These are phyloP conservation scores for Lipomyces sp. DNA, from an alignment of 805 yeast genomes.

Conservation along the genomic window DNA sequence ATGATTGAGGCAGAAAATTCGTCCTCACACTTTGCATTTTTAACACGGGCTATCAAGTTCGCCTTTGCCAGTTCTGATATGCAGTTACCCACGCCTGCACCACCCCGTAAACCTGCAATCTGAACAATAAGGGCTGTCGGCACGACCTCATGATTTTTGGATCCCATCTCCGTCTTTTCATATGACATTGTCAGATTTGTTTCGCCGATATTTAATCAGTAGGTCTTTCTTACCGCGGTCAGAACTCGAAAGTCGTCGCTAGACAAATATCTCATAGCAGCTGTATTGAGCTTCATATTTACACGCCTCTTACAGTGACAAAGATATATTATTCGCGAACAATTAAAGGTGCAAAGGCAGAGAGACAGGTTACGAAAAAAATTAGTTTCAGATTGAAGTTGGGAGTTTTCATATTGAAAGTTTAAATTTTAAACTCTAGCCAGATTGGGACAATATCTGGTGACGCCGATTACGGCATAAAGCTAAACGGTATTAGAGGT, in stretches of 20 bases:
- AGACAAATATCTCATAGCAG: conserved; percentile 91
- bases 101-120: conserved; percentile 74
- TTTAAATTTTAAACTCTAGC: background rate
- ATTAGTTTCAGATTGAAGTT: background rate
- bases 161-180: conserved; percentile 69
- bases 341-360: background rate
- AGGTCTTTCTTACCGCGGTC: conserved; percentile 60
- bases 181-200: background rate
- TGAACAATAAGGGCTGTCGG: conserved; percentile 85
- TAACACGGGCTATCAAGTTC: conserved; percentile 71
- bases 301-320: background rate
- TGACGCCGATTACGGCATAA: background rate
- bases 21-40: conserved; percentile 72
- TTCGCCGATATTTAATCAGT: background rate
- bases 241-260: conserved; percentile 88
- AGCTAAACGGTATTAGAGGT: background rate
- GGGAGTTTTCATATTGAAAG: background rate
- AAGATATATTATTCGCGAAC: background rate
- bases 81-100: conserved; percentile 75
- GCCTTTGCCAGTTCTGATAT: conserved; percentile 87
- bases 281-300: conserved; percentile 85
- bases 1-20: background rate
- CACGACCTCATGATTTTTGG: conserved; percentile 91
- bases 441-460: background rate
- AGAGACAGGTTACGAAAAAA: background rate